Evolutionary conservation across 73 alveolate species (phyloP).

Genomic region (Paramecium tetraurelia): DNA sequence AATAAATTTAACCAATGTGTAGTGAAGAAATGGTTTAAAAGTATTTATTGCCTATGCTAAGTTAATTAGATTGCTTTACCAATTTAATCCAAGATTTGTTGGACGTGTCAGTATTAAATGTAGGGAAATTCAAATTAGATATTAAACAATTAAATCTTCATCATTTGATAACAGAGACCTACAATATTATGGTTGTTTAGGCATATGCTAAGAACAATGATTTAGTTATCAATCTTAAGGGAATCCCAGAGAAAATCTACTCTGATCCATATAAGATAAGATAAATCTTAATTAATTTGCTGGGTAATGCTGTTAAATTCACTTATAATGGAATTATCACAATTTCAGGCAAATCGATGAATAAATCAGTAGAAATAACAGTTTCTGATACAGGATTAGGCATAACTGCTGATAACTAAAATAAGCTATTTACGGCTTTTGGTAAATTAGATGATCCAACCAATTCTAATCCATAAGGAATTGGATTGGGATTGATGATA

Average conservation of each 20-base stretch:
- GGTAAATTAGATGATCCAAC: slow-evolving; percentile 70
- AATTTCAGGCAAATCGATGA: not conserved
- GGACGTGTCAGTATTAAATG: slow-evolving; percentile 8
- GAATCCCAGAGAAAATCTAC: slow-evolving; percentile 33
- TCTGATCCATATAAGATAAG: slow-evolving; percentile 51
- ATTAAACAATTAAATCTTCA: not conserved
- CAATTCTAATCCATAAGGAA: slow-evolving; percentile 67
- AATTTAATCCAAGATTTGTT: slow-evolving; percentile 10
- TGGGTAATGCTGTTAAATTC: slow-evolving; percentile 57
- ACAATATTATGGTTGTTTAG: slow-evolving; percentile 24
- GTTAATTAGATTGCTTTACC: slow-evolving; percentile 41
- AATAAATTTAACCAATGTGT: slow-evolving; percentile 12
- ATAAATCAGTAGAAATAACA: not conserved
- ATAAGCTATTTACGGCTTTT: slow-evolving; percentile 68
- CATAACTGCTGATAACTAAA: slow-evolving; percentile 52
- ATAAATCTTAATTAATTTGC: slow-evolving; percentile 40
- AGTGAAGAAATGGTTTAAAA: slow-evolving; percentile 24
- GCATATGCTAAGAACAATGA: not conserved
- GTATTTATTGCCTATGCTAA: not conserved
- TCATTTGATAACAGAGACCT: not conserved
- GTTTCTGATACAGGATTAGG: slow-evolving; percentile 64
- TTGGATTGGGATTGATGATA: slow-evolving; percentile 76
- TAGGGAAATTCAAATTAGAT: not conserved
- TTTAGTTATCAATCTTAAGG: not conserved
- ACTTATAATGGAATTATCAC: slow-evolving; percentile 41